A percentile compares a stretch with the other conserved stretches of the same genome.
Evolutionary conservation across 257 asterid genomes (phyloP).

Genomic region (Penstemon barbatus): DNA sequence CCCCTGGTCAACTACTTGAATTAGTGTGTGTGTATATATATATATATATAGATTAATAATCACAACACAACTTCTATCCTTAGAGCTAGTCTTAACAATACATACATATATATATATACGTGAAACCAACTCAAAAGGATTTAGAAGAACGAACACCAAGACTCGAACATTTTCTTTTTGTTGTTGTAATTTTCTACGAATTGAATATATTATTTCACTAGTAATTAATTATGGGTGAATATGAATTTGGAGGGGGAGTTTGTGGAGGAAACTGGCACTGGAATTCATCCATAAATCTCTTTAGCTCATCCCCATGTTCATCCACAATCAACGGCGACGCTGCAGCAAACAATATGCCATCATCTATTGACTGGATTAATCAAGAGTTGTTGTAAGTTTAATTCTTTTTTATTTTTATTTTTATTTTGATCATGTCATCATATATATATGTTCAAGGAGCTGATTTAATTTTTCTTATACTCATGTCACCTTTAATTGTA

Average conservation of each 20-base stretch:
- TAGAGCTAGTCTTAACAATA: no score
- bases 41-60: no score
- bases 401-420: neutral
- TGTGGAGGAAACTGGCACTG: conserved; percentile 70
- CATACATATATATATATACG: conserved; percentile 29
- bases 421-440: neutral
- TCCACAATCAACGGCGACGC: conserved; percentile 38
- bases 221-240: conserved; percentile 52
- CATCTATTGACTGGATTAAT: conserved; percentile 38
- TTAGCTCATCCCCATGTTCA: conserved; percentile 55
- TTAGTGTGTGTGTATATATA: no score
- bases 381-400: conserved; percentile 54
- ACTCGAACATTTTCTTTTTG: neutral
- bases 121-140: conserved; percentile 22
- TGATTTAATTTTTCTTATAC: conserved; percentile 38
- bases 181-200: neutral
- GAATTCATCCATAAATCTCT: conserved; percentile 55
- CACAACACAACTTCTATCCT: no score
- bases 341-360: no score
- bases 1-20: conserved; percentile 1
- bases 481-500: conserved; percentile 37
- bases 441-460: neutral
- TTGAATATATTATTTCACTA: neutral
- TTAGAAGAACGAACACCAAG: neutral
- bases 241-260: conserved; percentile 60